A percentile compares a stretch with the other conserved stretches of the same genome.
Conservation (phyloP, 495 filamentous ascomycete species). For the Trypethelium eluteriae region DNA sequence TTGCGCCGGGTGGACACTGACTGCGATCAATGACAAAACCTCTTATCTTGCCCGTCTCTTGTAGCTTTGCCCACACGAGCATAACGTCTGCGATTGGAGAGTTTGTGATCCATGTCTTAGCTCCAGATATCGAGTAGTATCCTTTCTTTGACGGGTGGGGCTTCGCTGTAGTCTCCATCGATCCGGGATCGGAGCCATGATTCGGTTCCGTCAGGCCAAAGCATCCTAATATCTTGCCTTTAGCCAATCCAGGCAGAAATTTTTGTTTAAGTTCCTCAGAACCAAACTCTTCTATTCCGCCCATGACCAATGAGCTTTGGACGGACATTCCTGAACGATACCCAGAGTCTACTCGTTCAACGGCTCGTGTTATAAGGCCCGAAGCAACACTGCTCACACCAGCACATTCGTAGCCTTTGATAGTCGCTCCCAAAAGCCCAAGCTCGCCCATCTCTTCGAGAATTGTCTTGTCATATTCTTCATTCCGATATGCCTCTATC, state of each 20-base stretch:
- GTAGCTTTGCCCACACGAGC: slow-evolving; percentile 89
- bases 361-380: slow-evolving; percentile 89
- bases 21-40: slow-evolving; percentile 82
- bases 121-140: slow-evolving; percentile 68
- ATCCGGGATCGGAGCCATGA: slow-evolving; percentile 92
- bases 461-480: slow-evolving; percentile 83
- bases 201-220: slow-evolving; percentile 97
- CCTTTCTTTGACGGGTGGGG: slow-evolving; percentile 84
- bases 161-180: slow-evolving; percentile 85
- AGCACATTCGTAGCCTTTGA: slow-evolving; percentile 90
- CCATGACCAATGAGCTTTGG: slow-evolving; percentile 92
- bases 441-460: slow-evolving; percentile 94
- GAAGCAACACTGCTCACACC: slow-evolving; percentile 85
- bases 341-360: slow-evolving; percentile 91
- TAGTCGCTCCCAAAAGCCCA: slow-evolving; percentile 82
- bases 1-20: slow-evolving; percentile 72
- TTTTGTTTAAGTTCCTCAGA: slow-evolving; percentile 83
- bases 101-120: slow-evolving; percentile 99
- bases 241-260: slow-evolving; percentile 74
- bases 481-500: slow-evolving; percentile 87
- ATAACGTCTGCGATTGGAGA: slow-evolving; percentile 87
- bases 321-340: slow-evolving; percentile 96
- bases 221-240: slow-evolving; percentile 78
- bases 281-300: slow-evolving; percentile 90
- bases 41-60: slow-evolving; percentile 86